Base-by-base conservation (phyloP, 495 filamentous ascomycete genomes). In the Parmelia sp. region DNA sequence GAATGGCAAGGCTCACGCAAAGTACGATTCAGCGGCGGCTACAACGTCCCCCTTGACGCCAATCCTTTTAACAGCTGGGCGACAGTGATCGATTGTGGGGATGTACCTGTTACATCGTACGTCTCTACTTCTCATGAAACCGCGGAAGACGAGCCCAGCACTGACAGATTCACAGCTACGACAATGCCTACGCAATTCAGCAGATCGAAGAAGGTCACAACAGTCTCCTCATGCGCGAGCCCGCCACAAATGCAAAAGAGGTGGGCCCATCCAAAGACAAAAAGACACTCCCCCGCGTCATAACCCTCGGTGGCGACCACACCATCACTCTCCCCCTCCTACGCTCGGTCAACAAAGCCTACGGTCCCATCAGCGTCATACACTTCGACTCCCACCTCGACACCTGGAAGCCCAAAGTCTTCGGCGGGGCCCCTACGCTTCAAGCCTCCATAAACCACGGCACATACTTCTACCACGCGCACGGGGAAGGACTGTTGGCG, bases 381-480 rank as follows among this genome's bases (percentile, higher is more conserved):
- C 88, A 91, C 68, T 89, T 90, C 61, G 88, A 91, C 64, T 83
- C 80, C 35, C 88, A 91, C 71, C 78, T 91, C 36, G 84, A 87
- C 65, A 83, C 84, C 19, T 87, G 84, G 84, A 79, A 78, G 57
- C 84, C 84, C 14, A 88, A 89, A 66, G 90, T 93, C 45, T 88
- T 88, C 67, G 85, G 85, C 45, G 85, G 85, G 23, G 79, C 85
- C 4, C 85, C 85, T n/a, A 81, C 76, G 60, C 63, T 81, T 29
- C 78, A 83, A 72, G 88, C 91, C 27, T 79, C 82, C 37, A 81
- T 95, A 62, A 95, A 95, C 71, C 91, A 96, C 74, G 91, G 91
- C 8, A 94, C 91, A 4, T 90, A 89, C 73, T 90, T 89, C 75
- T 90, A 84, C 69, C 86, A 87, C 67, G 82, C 84, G 4, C 76